Conservation (phyloP, 192 early-diverging fungal genomes). For the Backusella parvicylindrica region DNA sequence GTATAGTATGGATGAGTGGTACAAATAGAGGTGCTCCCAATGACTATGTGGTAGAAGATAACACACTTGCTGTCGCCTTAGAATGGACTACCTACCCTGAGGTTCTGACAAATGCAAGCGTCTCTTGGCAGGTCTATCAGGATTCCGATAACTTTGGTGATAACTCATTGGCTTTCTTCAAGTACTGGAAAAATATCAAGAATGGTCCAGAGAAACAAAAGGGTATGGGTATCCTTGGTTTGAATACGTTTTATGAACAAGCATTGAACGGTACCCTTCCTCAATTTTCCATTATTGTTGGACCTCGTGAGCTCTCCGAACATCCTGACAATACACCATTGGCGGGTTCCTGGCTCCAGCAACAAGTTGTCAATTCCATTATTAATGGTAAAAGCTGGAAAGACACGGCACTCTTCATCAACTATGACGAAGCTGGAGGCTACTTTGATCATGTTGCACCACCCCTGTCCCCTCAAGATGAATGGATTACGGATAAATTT, state of each 20-base stretch:
- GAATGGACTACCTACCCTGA: constrained; percentile 21
- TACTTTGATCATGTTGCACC: constrained; percentile 23
- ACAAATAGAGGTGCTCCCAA: constrained; percentile 1
- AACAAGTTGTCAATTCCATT: constrained; percentile 27
- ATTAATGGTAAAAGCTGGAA: constrained; percentile 12
- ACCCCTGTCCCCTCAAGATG: neutral
- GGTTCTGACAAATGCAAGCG: constrained; percentile 15
- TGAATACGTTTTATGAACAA: constrained; percentile 16
- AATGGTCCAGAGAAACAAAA: constrained; percentile 22
- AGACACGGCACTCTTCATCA: constrained; percentile 24
- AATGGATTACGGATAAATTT: constrained; percentile 12
- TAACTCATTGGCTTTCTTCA: constrained; percentile 24
- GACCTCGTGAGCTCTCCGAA: constrained; percentile 16
- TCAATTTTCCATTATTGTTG: constrained; percentile 1
- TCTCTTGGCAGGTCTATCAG: constrained; percentile 26
- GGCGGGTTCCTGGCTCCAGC: constrained; percentile 28
- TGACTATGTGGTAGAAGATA: constrained; percentile 17
- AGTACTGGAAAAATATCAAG: constrained; percentile 15
- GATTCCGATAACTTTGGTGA: constrained; percentile 30
- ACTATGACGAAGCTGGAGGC: constrained; percentile 28
- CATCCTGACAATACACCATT: constrained; percentile 19
- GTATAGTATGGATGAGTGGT: constrained; percentile 26
- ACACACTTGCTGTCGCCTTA: neutral
- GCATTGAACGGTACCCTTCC: constrained; percentile 28
- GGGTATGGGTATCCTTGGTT: constrained; percentile 21